Base-by-base conservation (phyloP, 768 basidiomycete species). In the Lactarius vividus region DNA sequence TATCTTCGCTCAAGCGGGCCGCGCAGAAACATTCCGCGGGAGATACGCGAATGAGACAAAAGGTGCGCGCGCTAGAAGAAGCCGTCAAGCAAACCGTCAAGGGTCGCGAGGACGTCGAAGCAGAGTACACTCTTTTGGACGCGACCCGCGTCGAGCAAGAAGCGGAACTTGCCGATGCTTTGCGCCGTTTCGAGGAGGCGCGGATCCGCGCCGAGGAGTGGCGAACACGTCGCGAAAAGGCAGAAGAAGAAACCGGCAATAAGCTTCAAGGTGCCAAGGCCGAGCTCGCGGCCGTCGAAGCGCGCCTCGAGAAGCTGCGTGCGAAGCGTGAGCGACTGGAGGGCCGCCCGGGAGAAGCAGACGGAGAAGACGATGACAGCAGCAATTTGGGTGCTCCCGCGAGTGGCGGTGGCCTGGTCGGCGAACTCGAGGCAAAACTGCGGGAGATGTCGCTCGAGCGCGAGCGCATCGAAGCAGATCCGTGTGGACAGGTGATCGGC, bases 31-130 rank as follows among this genome's bases (percentile, higher is more conserved):
- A 89, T 62, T 78, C 83, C 0, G 81, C 85, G 1, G 82, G 84
- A 2, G 96, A 98, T 74, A 80, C 85, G 28, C 84, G 94, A n/a
- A 86, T 88, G 11, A 86, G 87, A 53, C 94, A 96, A 74, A 96
- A 94, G 71, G 85, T 89, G 11, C 82, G 94, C 13, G 92, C 95
- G 1, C 78, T 96, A 44, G 94, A 96, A 73, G 94, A 96, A 72
- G 90, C 93, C 2, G 87, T 89, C 15, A 94, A 91, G 72, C 87
- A 92, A 61, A 87, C 91, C 1, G 57, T 73, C 4, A 74, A 85
- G 8, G 80, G 79, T 0, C 80, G 84, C 4, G 79, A 77, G 37
- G 78, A 83, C 16, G 70, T 85, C 65, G 76, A 88, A 75, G 70
- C 77, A 69, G 74, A 77, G 66, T 75, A 76, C 1, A 71, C 58